phyloP scores from a whole-genome alignment of 1,284 basidiomycete species.

The Ustilago sp. region DNA sequence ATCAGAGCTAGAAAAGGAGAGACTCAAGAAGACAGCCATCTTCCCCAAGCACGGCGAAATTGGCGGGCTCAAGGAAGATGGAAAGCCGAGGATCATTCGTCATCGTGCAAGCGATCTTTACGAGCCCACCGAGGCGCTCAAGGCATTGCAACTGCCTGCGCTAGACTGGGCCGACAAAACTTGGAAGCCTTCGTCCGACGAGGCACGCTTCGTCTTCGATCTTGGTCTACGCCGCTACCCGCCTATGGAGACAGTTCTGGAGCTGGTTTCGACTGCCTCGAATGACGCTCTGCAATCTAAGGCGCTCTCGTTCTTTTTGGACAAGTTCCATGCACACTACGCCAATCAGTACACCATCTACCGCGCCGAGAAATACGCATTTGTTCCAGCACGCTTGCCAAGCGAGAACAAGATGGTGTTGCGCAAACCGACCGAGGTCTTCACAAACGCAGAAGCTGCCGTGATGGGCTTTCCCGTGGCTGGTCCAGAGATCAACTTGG shows the following conservation, averaged over 20 bases:
- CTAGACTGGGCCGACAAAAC: conserved; percentile 83
- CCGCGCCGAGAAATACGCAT: conserved; percentile 72
- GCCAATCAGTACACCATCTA: conserved; percentile 49
- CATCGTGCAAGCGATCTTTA: conserved; percentile 72
- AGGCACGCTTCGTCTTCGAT: conserved; percentile 84
- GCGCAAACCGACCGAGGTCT: conserved; percentile 82
- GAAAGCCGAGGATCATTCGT: conserved; percentile 55
- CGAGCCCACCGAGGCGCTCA: conserved; percentile 82
- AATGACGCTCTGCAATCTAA: conserved; percentile 41
- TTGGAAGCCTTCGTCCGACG: conserved; percentile 53
- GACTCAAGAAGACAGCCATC: conserved; percentile 80
- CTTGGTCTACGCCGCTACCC: conserved; percentile 83
- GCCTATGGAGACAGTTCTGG: conserved; percentile 75
- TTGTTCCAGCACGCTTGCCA: conserved; percentile 76
- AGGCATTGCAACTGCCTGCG: conserved; percentile 81
- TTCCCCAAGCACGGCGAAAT: conserved; percentile 77
- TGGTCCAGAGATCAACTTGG: conserved; percentile 73
- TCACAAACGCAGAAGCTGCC: conserved; percentile 78
- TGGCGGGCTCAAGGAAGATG: conserved; percentile 56
- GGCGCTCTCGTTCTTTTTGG: conserved; percentile 64
- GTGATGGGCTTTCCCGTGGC: conserved; percentile 81
- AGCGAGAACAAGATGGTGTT: conserved; percentile 73
- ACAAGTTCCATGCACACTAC: conserved; percentile 59
- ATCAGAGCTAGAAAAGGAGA: conserved; percentile 77
- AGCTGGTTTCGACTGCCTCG: conserved; percentile 42